Conservation (phyloP, 345 rosid species). For the Euphorbia peplus region DNA sequence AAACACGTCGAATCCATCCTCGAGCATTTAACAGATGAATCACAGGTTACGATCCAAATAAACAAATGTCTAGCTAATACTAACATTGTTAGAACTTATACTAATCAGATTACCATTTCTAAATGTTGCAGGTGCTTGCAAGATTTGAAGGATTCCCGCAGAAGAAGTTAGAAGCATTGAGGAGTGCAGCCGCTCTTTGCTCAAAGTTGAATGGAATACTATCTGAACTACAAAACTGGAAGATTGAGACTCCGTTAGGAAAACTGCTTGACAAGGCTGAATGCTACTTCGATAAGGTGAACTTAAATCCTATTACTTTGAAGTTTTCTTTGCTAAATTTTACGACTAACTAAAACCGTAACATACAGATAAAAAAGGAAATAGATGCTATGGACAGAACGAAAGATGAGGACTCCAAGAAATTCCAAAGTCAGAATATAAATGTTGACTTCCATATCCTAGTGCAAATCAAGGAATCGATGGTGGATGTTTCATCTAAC, state of each 20-base stretch:
- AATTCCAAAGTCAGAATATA: constrained; percentile 63
- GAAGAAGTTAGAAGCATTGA: constrained; percentile 80
- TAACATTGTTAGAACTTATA: neutral
- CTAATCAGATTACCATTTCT: neutral
- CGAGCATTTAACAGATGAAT: constrained; percentile 80
- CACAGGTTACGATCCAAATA: constrained; percentile 49
- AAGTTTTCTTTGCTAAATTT: neutral
- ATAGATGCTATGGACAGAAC: constrained; percentile 66
- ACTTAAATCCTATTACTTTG: neutral
- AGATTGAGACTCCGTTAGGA: constrained; percentile 58
- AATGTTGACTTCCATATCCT: constrained; percentile 68
- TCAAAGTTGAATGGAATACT: constrained; percentile 48
- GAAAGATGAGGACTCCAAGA: constrained; percentile 82
- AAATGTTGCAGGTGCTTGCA: constrained; percentile 58
- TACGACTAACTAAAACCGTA: neutral
- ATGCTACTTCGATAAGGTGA: constrained; percentile 76
- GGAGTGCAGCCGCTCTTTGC: constrained; percentile 67
- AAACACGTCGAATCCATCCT: constrained; percentile 71
- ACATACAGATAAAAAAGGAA: constrained; percentile 65
- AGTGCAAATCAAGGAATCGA: constrained; percentile 63
- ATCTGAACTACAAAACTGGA: constrained; percentile 60
- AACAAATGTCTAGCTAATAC: neutral
- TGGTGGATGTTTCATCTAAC: constrained; percentile 84
- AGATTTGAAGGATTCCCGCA: constrained; percentile 85
- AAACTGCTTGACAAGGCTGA: constrained; percentile 77